A percentile compares a stretch with the other conserved stretches of the same genome.
These are phyloP conservation scores for Fusarium zealandicum DNA, from an alignment of 2,329 filamentous ascomycete species.

Conservation along the genomic window DNA sequence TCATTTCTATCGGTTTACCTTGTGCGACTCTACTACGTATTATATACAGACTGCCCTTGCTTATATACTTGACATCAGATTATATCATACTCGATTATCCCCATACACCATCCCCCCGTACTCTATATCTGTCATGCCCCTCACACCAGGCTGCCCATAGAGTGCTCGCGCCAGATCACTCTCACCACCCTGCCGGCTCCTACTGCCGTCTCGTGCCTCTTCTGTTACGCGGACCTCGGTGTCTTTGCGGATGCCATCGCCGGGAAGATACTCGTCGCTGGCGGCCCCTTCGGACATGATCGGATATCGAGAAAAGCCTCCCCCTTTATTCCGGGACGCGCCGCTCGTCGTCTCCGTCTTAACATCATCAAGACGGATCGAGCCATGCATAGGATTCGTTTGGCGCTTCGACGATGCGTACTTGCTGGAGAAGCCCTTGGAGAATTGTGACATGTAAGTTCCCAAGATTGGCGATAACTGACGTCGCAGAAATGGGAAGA, in stretches of 20 bases:
- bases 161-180: constrained; percentile 4
- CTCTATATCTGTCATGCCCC: constrained; percentile 7
- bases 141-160: constrained; percentile 20
- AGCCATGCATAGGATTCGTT: constrained; percentile 19
- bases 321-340: constrained; percentile 3
- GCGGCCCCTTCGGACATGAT: constrained; percentile 7
- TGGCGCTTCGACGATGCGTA: constrained; percentile 12
- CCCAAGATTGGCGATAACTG: constrained; percentile 17
- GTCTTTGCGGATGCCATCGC: constrained; percentile 18
- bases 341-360: background rate
- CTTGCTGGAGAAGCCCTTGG: background rate
- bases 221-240: constrained; percentile 16
- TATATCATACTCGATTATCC: background rate
- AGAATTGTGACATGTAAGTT: constrained; percentile 6
- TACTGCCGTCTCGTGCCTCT: background rate
- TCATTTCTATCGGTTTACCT: too few species aligned
- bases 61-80: too few species aligned
- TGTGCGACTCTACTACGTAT: too few species aligned
- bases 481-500: constrained; percentile 49
- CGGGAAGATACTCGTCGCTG: constrained; percentile 15
- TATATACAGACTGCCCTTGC: too few species aligned
- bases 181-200: background rate
- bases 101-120: background rate
- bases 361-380: constrained; percentile 22
- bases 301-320: constrained; percentile 14